Percentiles rank a stretch among this genome's conserved stretches.
Evolutionary conservation across 331 rosid species (phyloP).

Genomic region (Malus hybrid): DNA sequence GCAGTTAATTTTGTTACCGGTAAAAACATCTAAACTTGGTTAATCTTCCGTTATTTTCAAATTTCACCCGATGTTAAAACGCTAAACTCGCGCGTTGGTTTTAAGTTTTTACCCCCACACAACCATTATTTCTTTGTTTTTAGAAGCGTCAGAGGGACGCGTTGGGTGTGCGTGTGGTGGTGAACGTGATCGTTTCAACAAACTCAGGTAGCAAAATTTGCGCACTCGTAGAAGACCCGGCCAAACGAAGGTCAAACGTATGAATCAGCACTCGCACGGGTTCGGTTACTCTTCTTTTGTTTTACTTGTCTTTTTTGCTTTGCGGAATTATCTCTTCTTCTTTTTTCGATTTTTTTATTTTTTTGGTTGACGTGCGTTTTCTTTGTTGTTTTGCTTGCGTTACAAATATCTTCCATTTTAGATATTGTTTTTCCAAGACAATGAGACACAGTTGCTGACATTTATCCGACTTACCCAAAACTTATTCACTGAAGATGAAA

Average conservation of each 20-base stretch:
- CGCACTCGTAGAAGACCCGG: conserved; percentile 21
- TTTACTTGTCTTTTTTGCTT: conserved; percentile 2
- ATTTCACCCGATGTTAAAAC: neutral
- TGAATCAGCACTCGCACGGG: conserved; percentile 24
- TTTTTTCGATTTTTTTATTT: no score
- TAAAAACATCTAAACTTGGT: conserved; percentile 28
- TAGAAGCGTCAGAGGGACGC: neutral
- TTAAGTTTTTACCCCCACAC: no score
- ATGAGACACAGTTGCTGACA: no score
- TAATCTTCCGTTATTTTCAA: neutral
- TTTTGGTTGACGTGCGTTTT: no score
- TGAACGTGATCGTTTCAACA: conserved; percentile 2
- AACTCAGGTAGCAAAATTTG: conserved; percentile 35
- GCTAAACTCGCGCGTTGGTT: neutral
- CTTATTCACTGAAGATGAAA: no score
- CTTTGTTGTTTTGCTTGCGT: no score
- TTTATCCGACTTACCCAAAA: no score
- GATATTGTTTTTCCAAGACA: no score
- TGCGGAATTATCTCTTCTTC: no score
- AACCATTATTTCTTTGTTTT: neutral
- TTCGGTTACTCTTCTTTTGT: conserved; percentile 30
- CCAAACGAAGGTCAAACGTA: conserved; percentile 34
- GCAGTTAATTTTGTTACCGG: conserved; percentile 41
- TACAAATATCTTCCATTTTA: no score
- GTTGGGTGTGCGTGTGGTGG: neutral